Evolutionary conservation across 164 flowering plant genomes (phyloP).

Genomic region (Protea cynaroides): DNA sequence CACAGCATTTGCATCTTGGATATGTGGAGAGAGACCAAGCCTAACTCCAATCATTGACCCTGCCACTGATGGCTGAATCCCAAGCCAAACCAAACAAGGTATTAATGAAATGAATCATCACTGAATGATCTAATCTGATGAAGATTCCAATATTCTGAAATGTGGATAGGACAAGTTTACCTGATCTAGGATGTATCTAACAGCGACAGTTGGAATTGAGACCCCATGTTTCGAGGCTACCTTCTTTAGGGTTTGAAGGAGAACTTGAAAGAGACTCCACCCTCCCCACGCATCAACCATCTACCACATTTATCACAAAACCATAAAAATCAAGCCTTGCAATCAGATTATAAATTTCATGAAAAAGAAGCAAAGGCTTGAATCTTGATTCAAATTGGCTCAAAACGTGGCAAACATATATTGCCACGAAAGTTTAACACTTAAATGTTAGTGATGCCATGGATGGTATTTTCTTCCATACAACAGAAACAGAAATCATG

Average conservation of each 20-base stretch:
- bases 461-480: too few species aligned
- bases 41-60: conserved; percentile 98
- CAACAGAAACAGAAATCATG: neutral
- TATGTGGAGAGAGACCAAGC: conserved; percentile 83
- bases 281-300: conserved; percentile 99
- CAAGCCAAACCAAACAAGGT: neutral
- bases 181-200: conserved; percentile 84
- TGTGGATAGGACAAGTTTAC: conserved; percentile 22
- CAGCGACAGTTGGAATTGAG: conserved; percentile 84
- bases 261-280: conserved; percentile 80
- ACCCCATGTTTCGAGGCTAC: conserved; percentile 77
- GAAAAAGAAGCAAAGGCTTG: neutral
- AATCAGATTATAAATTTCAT: neutral
- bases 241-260: conserved; percentile 72
- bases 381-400: too few species aligned
- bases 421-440: too few species aligned
- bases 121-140: neutral
- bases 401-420: too few species aligned
- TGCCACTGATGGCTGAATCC: conserved; percentile 74
- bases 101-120: neutral
- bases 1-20: conserved; percentile 59
- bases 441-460: too few species aligned
- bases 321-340: neutral
- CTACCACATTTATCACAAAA: conserved; percentile 29
- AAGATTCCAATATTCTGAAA: neutral